Percentiles rank a stretch among this genome's conserved stretches.
phyloP scores from a whole-genome alignment of 257 asterid genomes.

The Capsicum pubescens region DNA sequence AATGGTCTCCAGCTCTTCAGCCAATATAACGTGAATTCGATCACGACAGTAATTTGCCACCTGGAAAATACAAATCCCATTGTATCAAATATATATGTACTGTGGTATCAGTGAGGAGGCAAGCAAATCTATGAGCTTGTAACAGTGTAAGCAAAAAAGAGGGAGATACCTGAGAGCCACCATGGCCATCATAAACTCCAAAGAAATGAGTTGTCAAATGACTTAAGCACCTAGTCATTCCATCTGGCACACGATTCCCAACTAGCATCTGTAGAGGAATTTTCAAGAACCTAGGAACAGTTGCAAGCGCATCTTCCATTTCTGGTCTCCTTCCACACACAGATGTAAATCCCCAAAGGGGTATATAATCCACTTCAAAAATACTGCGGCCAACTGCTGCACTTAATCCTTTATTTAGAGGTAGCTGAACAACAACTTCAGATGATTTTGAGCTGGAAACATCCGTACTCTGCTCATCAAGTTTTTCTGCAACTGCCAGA shows the following conservation, averaged over 20 bases:
- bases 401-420: constrained; percentile 42
- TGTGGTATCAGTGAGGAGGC: not conserved
- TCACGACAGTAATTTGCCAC: constrained; percentile 90
- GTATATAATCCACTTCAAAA: constrained; percentile 82
- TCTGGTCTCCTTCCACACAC: constrained; percentile 92
- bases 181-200: constrained; percentile 98
- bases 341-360: constrained; percentile 91
- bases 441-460: constrained; percentile 49
- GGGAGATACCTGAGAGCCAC: constrained; percentile 79
- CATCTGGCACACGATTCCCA: constrained; percentile 58
- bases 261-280: constrained; percentile 68
- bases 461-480: constrained; percentile 47
- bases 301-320: constrained; percentile 83
- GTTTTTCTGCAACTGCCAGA: constrained; percentile 35
- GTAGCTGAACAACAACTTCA: constrained; percentile 36
- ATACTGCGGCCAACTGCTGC: constrained; percentile 61
- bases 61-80: constrained; percentile 43
- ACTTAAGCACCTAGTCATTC: constrained; percentile 51
- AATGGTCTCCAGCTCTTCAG: constrained; percentile 63
- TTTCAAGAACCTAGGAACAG: constrained; percentile 70
- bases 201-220: constrained; percentile 87
- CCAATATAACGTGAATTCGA: constrained; percentile 67
- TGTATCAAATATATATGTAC: constrained; percentile 12
- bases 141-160: constrained; percentile 14
- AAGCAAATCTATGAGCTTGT: not conserved